Base-by-base conservation (phyloP, 352 stramenopile genomes). In the Hyaloperonospora brassicae region DNA sequence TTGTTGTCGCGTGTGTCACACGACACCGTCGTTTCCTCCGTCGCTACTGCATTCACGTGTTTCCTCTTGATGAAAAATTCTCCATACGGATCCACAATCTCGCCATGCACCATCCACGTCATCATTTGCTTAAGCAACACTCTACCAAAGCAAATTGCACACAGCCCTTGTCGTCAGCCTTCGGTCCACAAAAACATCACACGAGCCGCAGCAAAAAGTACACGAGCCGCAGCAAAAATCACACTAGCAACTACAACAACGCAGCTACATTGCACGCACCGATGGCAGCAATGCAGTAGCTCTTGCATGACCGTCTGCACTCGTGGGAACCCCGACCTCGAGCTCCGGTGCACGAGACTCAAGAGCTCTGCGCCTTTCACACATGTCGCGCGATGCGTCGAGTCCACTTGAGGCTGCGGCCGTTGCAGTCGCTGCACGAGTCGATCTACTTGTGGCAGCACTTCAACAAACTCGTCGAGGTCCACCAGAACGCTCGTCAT, bases 121-220 rank as follows among this genome's bases (percentile, higher is more conserved):
- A 89, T 47, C n/a, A 90, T 86, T 36, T 93, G 82, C 53, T 87
- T 84, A 30, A 76, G 89, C 23, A 89, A 48, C 3, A 90, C 74
- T 14, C 74, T 87, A 57, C 12, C 5, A 22, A 44, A 23, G 2
- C 4, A 22, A 14, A 42, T n/a, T 21, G 14, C n/a, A 21, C 11
- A 42, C n/a, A 2, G 36, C 2, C 14, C n/a, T 42, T 11, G 9
- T 42, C 36, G 9, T 17, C 9, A 42, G n/a, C n/a, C 3, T 8
- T 34, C 27, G 27, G 7, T 11, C 43, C 21, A 51, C 13, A 47
- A 1, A 22, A 8, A 30, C 8, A 47, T 3, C 5, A 17, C n/a
- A 47, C 17, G 17, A 17, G 17, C 17, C 17, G 17, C 17, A 34
- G 34, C 21, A 52, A n/a, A 55, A 50, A 39, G 48, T 30, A 35